Conservation (phyloP, 345 rosid genomes). For the Luvunga scandens region DNA sequence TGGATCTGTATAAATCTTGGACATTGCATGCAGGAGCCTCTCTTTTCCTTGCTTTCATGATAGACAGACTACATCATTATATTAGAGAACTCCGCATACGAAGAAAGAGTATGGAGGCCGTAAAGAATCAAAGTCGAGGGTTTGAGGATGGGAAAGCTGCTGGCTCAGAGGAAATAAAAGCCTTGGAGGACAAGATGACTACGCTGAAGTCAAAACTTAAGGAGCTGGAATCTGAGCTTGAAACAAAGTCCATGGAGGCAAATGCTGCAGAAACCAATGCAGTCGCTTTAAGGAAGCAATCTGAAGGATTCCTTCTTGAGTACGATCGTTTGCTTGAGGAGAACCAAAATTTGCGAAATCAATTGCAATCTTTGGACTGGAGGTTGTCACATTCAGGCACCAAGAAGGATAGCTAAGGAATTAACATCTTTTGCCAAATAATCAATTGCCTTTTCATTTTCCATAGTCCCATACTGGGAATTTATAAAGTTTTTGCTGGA, state of each 20-base stretch:
- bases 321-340: slow-evolving; percentile 83
- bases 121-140: slow-evolving; percentile 57
- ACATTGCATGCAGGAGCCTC: slow-evolving; percentile 56
- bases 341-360: slow-evolving; percentile 65
- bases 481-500: slow-evolving; percentile 11
- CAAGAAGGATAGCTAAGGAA: slow-evolving; percentile 69
- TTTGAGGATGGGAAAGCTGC: slow-evolving; percentile 60
- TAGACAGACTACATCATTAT: slow-evolving; percentile 85
- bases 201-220: slow-evolving; percentile 40
- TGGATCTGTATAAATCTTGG: slow-evolving; percentile 11
- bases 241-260: slow-evolving; percentile 48
- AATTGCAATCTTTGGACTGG: slow-evolving; percentile 63
- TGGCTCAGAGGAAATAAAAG: slow-evolving; percentile 48
- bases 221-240: slow-evolving; percentile 50
- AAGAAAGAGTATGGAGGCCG: slow-evolving; percentile 79
- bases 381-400: slow-evolving; percentile 49
- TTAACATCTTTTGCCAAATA: slow-evolving; percentile 5
- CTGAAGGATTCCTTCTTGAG: slow-evolving; percentile 93
- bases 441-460: not conserved
- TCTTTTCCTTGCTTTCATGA: slow-evolving; percentile 78
- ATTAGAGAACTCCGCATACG: slow-evolving; percentile 78
- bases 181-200: slow-evolving; percentile 51
- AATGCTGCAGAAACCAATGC: slow-evolving; percentile 65
- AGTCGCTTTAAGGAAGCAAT: slow-evolving; percentile 79
- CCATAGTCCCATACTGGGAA: slow-evolving; percentile 4